These are phyloP conservation scores for Butyriboletus loyo DNA, from an alignment of 768 basidiomycete species.

Conservation along the genomic window DNA sequence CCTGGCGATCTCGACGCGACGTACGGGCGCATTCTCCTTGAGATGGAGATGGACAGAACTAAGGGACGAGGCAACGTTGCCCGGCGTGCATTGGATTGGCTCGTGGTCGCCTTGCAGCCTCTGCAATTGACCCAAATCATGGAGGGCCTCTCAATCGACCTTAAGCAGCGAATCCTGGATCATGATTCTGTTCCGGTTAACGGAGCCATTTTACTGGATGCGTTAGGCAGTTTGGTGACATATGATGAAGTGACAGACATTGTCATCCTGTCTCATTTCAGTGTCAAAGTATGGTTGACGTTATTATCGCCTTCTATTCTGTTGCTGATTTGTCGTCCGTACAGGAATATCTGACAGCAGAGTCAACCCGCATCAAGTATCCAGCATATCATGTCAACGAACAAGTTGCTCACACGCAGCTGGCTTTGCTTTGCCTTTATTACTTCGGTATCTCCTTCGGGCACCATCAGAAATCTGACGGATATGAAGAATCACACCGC, in stretches of 20 bases:
- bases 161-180: neutral
- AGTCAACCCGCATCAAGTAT: neutral
- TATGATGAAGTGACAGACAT: slow-evolving; percentile 1
- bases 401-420: neutral
- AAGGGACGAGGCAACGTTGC: neutral
- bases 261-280: slow-evolving; percentile 3
- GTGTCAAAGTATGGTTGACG: slow-evolving; percentile 1
- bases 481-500: no score
- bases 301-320: neutral
- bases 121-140: neutral
- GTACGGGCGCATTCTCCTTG: neutral
- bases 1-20: neutral
- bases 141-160: neutral
- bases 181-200: neutral
- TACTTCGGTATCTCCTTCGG: neutral
- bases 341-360: slow-evolving; percentile 6
- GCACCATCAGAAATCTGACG: neutral
- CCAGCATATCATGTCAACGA: neutral
- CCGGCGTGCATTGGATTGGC: slow-evolving; percentile 1
- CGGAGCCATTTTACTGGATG: neutral
- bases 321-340: neutral
- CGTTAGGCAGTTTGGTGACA: slow-evolving; percentile 1
- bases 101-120: neutral
- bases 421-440: neutral
- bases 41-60: neutral